These are phyloP conservation scores for Colletotrichum sojae DNA, from an alignment of 2,329 filamentous ascomycete species.

Conservation along the genomic window DNA sequence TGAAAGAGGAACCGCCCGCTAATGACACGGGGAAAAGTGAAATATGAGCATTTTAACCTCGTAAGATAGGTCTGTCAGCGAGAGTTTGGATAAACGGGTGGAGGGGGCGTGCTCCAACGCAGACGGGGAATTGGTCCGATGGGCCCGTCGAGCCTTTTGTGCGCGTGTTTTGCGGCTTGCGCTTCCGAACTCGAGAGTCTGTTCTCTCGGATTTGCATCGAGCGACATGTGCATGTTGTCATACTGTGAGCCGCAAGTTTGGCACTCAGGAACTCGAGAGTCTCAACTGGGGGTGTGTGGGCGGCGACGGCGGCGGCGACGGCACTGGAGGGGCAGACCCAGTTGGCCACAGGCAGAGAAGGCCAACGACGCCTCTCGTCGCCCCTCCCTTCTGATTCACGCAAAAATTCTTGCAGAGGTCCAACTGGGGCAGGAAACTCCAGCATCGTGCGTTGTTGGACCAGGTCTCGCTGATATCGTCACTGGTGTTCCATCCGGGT, in stretches of 20 bases:
- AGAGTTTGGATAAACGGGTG: conserved; percentile 7
- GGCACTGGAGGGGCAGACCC: background rate
- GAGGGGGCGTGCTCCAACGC: background rate
- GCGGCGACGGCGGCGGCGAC: background rate
- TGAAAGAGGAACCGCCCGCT: too few relatives aligned
- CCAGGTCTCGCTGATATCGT: conserved; percentile 18
- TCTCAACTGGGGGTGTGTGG: background rate
- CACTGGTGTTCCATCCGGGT: conserved; percentile 35
- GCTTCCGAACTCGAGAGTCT: conserved; percentile 2
- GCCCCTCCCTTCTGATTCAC: conserved; percentile 3
- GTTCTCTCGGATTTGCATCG: too few relatives aligned
- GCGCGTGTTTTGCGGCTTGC: conserved; percentile 4
- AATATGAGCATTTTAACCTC: background rate
- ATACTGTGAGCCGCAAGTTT: background rate
- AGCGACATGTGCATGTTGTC: background rate
- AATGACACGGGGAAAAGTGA: background rate
- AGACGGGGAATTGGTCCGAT: conserved; percentile 16
- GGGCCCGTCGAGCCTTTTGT: conserved; percentile 4
- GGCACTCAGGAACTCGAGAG: background rate
- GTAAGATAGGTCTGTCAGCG: background rate
- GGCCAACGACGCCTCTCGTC: background rate
- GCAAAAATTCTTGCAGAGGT: conserved; percentile 2
- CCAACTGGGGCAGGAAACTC: background rate
- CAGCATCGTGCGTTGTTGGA: background rate
- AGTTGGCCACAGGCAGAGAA: background rate